These are phyloP conservation scores for Durotheca rogersii DNA, from an alignment of 495 filamentous ascomycete genomes.

Conservation along the genomic window DNA sequence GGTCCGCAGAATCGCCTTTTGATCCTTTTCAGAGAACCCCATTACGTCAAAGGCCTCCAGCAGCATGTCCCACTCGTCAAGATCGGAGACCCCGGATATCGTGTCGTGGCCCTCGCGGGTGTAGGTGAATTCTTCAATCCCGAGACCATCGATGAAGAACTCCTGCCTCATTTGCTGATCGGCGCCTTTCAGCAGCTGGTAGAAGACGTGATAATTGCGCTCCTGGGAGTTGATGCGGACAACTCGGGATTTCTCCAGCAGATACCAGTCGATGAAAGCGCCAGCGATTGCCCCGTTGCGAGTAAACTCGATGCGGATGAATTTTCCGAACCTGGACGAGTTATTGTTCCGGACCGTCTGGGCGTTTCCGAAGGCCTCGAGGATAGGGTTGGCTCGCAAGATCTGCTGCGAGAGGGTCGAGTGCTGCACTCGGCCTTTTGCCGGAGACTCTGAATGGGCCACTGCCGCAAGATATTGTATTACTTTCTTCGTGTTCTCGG, in stretches of 20 bases:
- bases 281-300: constrained; percentile 89
- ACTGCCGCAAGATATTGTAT: constrained; percentile 98
- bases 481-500: constrained; percentile 99
- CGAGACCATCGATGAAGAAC: constrained; percentile 69
- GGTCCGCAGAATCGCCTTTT: constrained; percentile 77
- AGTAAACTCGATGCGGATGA: constrained; percentile 96
- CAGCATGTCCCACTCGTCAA: constrained; percentile 83
- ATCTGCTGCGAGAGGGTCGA: constrained; percentile 97
- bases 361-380: constrained; percentile 97
- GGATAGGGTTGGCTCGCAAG: constrained; percentile 91
- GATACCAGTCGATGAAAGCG: constrained; percentile 97
- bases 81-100: constrained; percentile 88
- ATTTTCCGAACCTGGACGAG: constrained; percentile 98
- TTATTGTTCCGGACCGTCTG: constrained; percentile 99
- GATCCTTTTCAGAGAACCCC: constrained; percentile 87
- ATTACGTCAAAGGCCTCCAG: constrained; percentile 94
- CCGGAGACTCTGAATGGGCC: constrained; percentile 74
- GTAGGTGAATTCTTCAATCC: constrained; percentile 86
- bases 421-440: constrained; percentile 64
- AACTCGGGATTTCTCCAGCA: constrained; percentile 94
- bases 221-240: constrained; percentile 83
- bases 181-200: constrained; percentile 88
- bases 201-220: constrained; percentile 97
- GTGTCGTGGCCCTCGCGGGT: constrained; percentile 86
- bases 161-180: constrained; percentile 68